A percentile compares a stretch with the other conserved stretches of the same genome.
These are phyloP conservation scores for Venturia nashicola DNA, from an alignment of 2,329 filamentous ascomycete species.

Conservation along the genomic window DNA sequence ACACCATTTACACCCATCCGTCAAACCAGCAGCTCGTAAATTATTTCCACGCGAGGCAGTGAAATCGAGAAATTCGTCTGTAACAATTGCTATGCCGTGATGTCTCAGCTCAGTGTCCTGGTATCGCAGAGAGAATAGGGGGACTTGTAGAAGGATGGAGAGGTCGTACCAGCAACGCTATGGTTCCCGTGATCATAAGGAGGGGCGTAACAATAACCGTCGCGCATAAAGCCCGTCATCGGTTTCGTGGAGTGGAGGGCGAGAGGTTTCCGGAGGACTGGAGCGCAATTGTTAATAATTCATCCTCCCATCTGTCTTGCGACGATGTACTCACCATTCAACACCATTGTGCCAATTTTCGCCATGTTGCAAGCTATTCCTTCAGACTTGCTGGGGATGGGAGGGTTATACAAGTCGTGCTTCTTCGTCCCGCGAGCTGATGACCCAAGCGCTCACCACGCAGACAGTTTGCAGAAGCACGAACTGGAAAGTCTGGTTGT, in stretches of 20 bases:
- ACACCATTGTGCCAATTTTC: not conserved
- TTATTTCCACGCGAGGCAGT: slow-evolving; percentile 47
- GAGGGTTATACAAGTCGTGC: not conserved
- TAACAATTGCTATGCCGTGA: slow-evolving; percentile 31
- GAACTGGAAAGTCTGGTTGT: slow-evolving; percentile 2
- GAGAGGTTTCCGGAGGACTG: slow-evolving; percentile 28
- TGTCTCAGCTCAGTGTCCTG: not conserved
- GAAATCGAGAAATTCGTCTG: slow-evolving; percentile 51
- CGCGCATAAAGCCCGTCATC: slow-evolving; percentile 48
- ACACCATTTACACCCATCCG: slow-evolving; percentile 50
- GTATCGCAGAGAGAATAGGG: not conserved
- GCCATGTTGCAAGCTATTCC: not conserved
- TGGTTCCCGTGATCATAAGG: slow-evolving; percentile 46
- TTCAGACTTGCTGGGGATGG: not conserved
- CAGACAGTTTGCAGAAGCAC: not conserved
- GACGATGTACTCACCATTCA: not conserved
- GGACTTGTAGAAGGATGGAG: not conserved
- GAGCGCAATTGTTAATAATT: not conserved
- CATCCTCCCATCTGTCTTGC: not conserved
- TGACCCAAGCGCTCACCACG: not conserved
- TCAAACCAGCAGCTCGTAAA: slow-evolving; percentile 41
- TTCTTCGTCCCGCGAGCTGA: not conserved
- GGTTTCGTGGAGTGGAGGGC: slow-evolving; percentile 44
- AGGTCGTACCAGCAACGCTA: slow-evolving; percentile 36
- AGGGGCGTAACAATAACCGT: slow-evolving; percentile 48